A percentile compares a stretch with the other conserved stretches of the same genome.
Evolutionary conservation across 257 asterid species (phyloP).

Genomic region (Eucommia ulmoides): DNA sequence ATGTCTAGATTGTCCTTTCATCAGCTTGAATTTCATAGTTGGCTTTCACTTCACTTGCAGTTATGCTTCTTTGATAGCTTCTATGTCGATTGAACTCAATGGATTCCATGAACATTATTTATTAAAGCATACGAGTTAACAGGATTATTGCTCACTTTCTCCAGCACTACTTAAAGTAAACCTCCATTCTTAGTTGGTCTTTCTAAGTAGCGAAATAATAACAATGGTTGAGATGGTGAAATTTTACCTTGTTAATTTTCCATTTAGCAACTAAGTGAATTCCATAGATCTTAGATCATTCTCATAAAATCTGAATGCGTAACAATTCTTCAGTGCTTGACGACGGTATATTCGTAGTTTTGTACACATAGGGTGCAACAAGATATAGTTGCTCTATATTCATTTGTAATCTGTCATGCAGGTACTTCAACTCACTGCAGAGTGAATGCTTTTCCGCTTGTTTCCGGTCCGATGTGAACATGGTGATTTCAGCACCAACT

Average conservation of each 20-base stretch:
- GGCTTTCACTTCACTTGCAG: not conserved
- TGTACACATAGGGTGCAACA: not conserved
- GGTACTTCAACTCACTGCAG: conserved; percentile 93
- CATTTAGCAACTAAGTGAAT: not conserved
- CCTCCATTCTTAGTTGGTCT: not conserved
- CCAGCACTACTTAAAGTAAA: not conserved
- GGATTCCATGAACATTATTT: not conserved
- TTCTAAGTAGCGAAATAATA: not conserved
- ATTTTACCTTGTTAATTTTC: not conserved
- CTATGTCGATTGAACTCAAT: not conserved
- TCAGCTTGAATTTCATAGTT: conserved; percentile 3
- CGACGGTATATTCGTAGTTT: not conserved
- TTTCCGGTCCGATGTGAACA: conserved; percentile 70
- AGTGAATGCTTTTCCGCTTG: conserved; percentile 90
- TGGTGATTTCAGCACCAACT: conserved; percentile 97
- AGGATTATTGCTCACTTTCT: not conserved
- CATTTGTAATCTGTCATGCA: conserved; percentile 19
- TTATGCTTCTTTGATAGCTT: not conserved
- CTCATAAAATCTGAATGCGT: not conserved
- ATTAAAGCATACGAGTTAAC: not conserved
- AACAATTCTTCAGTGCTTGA: not conserved
- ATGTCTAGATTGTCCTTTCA: not conserved
- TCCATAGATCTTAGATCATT: not conserved
- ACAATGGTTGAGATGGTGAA: not conserved
- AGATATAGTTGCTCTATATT: conserved; percentile 5